phyloP scores from a whole-genome alignment of 2,329 filamentous ascomycete species.

The Trichoderma sp. region DNA sequence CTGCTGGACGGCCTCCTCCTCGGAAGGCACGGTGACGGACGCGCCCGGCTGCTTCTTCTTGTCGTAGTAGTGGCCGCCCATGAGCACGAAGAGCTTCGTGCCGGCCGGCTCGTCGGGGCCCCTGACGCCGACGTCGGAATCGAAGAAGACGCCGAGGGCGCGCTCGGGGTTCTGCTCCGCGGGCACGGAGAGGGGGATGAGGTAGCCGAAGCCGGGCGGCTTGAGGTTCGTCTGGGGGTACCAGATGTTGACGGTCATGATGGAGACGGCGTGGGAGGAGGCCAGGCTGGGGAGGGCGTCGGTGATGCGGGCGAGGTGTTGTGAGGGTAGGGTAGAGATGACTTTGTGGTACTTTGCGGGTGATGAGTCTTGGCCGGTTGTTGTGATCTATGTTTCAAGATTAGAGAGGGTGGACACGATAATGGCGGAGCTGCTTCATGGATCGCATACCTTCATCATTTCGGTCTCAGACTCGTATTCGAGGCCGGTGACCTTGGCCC shows the following conservation, averaged over 20 bases:
- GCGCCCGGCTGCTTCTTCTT: conserved; percentile 36
- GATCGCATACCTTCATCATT: conserved; percentile 46
- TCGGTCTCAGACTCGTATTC: conserved; percentile 42
- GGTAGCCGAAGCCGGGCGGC: conserved; percentile 81
- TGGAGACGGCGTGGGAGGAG: conserved; percentile 68
- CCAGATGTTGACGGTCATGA: conserved; percentile 92
- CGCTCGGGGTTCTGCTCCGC: conserved; percentile 76
- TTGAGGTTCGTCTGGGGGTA: conserved; percentile 67
- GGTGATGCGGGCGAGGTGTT: conserved; percentile 47
- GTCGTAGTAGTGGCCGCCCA: conserved; percentile 88
- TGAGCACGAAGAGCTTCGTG: conserved; percentile 90
- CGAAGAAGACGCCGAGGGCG: conserved; percentile 89
- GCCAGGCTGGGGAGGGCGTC: conserved; percentile 52
- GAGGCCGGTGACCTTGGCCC: conserved; percentile 53
- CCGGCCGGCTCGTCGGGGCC: conserved; percentile 61
- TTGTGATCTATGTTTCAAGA: conserved; percentile 30
- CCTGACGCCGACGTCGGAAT: conserved; percentile 61
- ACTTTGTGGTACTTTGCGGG: conserved; percentile 55
- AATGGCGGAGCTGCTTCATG: background rate
- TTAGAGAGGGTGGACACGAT: background rate
- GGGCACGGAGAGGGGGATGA: conserved; percentile 76
- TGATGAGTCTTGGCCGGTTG: conserved; percentile 21
- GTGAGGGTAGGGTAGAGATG: conserved; percentile 64
- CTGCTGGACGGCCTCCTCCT: conserved; percentile 68
- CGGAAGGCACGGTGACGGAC: conserved; percentile 52